Base-by-base conservation (phyloP, 2,329 filamentous ascomycete genomes). In the Lithohypha guttulata region DNA sequence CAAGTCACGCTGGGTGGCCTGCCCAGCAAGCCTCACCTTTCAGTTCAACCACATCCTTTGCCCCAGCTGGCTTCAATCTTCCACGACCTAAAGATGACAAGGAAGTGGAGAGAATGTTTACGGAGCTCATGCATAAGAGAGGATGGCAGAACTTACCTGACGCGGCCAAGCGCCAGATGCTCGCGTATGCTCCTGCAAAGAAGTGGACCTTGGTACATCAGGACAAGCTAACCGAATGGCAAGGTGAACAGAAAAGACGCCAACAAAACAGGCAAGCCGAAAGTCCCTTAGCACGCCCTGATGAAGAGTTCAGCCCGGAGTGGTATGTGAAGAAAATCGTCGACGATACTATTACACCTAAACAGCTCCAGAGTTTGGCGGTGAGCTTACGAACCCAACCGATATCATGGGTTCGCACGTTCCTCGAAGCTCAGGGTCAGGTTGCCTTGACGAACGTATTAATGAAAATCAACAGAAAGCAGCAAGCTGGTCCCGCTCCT, bases 151-250 rank as follows among this genome's bases (percentile, higher is more conserved):
- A 93, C 60, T 68, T 98, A 48, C 91, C 91, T 4, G 91, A 98
- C 56, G 85, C 94, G 64, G 91, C 91, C 20, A 77, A 82, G 51
- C 74, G 89, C 45, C 91, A 96, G 66, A 96, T 98, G 89, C 75
- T 91, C 63, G 86, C 86, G 25, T 96, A 98, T 58, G 84, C 87
- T 10, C 75, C 91, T 6, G 76, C 79, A 48, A 96, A 96, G 70
- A 98, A 96, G 64, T 98, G 91, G 91, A 95, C 86, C 1, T 67
- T 98, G 43, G 82, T 98, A 36, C 82, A 96, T 59, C 89, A 98
- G 62, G 91, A 98, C 63, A 81, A 84, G 46, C 70, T 98, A 52
- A 84, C 85, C 5, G 89, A 96, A 61, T 84, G 80, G 72, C 87
- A 96, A 66, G 85, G 86, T 28, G 89, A 96, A 56, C 85, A 94